These are phyloP conservation scores for Tylopilus sp. DNA, from an alignment of 768 basidiomycete species.

Conservation along the genomic window DNA sequence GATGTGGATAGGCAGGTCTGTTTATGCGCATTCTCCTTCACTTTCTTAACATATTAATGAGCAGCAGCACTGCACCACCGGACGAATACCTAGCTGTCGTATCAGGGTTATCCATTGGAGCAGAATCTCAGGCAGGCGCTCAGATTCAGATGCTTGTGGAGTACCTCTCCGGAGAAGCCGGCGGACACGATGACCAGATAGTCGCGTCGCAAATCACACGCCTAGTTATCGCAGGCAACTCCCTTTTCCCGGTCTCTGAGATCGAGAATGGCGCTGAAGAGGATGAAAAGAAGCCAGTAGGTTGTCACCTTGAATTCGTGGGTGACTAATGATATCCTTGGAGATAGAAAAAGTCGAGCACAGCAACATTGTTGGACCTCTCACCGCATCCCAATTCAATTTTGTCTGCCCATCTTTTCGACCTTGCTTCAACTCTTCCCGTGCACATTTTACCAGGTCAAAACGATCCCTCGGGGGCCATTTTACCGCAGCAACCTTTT, in stretches of 20 bases:
- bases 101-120: constrained; percentile 83
- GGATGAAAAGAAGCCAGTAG: constrained; percentile 56
- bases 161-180: constrained; percentile 81
- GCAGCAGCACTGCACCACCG: constrained; percentile 19
- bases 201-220: constrained; percentile 73
- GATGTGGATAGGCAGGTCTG: constrained; percentile 60
- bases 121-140: constrained; percentile 57
- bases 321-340: constrained; percentile 18
- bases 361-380: constrained; percentile 51
- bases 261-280: constrained; percentile 33
- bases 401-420: constrained; percentile 67
- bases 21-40: neutral
- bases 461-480: constrained; percentile 82
- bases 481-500: constrained; percentile 91
- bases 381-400: constrained; percentile 70
- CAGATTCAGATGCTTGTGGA: constrained; percentile 87
- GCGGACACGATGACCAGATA: constrained; percentile 61
- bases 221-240: constrained; percentile 89
- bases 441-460: constrained; percentile 88
- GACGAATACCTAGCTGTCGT: constrained; percentile 83
- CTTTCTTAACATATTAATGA: constrained; percentile 8
- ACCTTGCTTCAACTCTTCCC: constrained; percentile 75
- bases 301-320: constrained; percentile 21
- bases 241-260: constrained; percentile 53
- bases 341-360: constrained; percentile 61